phyloP scores from a whole-genome alignment of 352 stramenopile species.

The Globisporangium radiosum region DNA sequence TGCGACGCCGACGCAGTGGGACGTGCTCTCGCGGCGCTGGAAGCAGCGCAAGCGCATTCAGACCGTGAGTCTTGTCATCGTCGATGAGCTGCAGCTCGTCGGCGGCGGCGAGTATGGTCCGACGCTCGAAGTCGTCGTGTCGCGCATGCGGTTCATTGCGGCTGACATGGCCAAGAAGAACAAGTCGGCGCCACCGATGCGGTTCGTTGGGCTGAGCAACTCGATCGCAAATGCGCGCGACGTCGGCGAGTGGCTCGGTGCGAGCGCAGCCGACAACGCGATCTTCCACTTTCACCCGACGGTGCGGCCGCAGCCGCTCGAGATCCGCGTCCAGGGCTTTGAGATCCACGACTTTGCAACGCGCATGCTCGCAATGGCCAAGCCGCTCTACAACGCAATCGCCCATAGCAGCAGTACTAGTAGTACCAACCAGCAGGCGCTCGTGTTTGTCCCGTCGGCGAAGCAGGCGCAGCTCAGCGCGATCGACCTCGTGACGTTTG shows the following conservation, averaged over 20 bases:
- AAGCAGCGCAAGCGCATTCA: conserved; percentile 96
- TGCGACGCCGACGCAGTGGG: conserved; percentile 92
- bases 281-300: conserved; percentile 95
- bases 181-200: conserved; percentile 40
- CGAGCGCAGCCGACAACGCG: conserved; percentile 61
- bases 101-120: conserved; percentile 83
- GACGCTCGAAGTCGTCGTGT: conserved; percentile 97
- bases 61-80: conserved; percentile 90
- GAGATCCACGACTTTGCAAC: conserved; percentile 96
- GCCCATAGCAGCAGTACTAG: conserved; percentile 45
- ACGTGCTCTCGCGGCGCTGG: conserved; percentile 95
- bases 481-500: conserved; percentile 98
- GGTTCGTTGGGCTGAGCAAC: conserved; percentile 94
- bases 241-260: conserved; percentile 98
- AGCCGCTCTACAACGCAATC: conserved; percentile 96
- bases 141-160: conserved; percentile 96
- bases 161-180: conserved; percentile 81
- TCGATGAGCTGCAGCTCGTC: conserved; percentile 98
- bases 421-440: conserved; percentile 43
- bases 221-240: conserved; percentile 97
- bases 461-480: conserved; percentile 98
- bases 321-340: conserved; percentile 97
- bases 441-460: conserved; percentile 97
- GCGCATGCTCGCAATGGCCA: conserved; percentile 97
- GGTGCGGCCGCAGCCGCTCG: conserved; percentile 93